phyloP scores from a whole-genome alignment of 805 yeast species.

The Cyberlindnera lachancei region DNA sequence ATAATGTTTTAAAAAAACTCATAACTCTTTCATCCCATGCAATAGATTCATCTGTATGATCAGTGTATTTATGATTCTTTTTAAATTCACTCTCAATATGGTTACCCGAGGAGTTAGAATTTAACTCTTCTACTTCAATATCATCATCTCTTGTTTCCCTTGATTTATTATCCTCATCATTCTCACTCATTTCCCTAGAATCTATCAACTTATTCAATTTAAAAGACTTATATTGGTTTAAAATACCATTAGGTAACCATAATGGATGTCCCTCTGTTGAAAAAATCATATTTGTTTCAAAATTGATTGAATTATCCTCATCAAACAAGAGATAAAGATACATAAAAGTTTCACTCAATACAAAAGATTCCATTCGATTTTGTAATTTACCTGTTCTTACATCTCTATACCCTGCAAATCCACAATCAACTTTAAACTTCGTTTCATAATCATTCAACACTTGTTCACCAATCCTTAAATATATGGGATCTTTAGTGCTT shows the following conservation, averaged over 20 bases:
- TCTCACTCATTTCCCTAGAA: too few species aligned
- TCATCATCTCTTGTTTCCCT: too few species aligned
- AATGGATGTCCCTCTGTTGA: constrained; percentile 92
- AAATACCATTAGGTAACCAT: constrained; percentile 47
- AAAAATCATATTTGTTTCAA: constrained; percentile 36
- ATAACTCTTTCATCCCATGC: constrained; percentile 6
- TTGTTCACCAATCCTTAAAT: constrained; percentile 65
- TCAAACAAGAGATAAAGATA: constrained; percentile 78
- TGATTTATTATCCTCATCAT: too few species aligned
- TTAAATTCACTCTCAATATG: too few species aligned
- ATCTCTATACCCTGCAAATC: constrained; percentile 72
- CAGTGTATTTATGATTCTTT: too few species aligned
- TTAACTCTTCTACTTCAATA: too few species aligned
- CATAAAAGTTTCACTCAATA: constrained; percentile 79
- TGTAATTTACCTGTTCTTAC: constrained; percentile 54
- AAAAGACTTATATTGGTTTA: constrained; percentile 18
- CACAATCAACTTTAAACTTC: constrained; percentile 57
- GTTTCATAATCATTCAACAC: constrained; percentile 48
- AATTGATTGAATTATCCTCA: constrained; percentile 46
- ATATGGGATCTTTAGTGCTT: constrained; percentile 83
- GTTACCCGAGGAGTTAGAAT: too few species aligned
- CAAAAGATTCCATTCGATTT: constrained; percentile 89
- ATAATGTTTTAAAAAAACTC: constrained; percentile 4
- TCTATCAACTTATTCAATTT: not conserved
- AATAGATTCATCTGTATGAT: too few species aligned